Base-by-base conservation (phyloP, 208 protist genomes). In the Crithidia brevicula region DNA sequence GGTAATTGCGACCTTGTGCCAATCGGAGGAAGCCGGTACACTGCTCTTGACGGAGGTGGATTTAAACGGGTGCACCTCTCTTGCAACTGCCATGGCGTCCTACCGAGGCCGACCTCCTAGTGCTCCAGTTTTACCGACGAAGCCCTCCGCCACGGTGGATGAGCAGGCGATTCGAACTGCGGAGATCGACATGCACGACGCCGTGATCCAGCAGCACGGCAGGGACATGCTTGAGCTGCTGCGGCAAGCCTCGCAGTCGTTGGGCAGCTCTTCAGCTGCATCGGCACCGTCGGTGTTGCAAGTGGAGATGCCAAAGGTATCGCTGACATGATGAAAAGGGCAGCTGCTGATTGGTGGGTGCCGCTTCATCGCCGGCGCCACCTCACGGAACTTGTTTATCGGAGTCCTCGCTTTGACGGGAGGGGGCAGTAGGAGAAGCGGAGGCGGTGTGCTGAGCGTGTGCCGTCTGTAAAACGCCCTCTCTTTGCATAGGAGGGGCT, bases 191-290 rank as follows among this genome's bases (percentile, higher is more conserved):
- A n/a, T 83, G 53, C 83, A 94, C 64, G 77, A 73, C 36, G 79
- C 75, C 3, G 83, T 94, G n/a, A 81, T 94, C 53, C 81, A 82
- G 25, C 58, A 78, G 30, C 84, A 92, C 59, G 89, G 89, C 4
- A 47, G 64, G 13, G 69, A 65, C 7, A 82, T 90, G 22, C 53
- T 79, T 43, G 34, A 66, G 7, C 31, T 77, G 30, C 61, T 90
- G 36, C 59, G 57, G 16, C 3, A 5, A 0, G 9, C 18, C 3
- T 47, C 57, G 36, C 40, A 31, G n/a, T 27, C 40, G 23, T 13
- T 30, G 11, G 52, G 34, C 5, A 10, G 27, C 22, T 4, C 34
- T 2, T 4, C 25, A 11, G 33, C 18, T 3, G 36, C 22, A 8
- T 4, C 4, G 16, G 30, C 42, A 33, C 56, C 56, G 33, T 62